Percentiles rank a stretch among this genome's conserved stretches.
Evolutionary conservation across 164 flowering plant genomes (phyloP).

Genomic region (Tetracentron sinense): DNA sequence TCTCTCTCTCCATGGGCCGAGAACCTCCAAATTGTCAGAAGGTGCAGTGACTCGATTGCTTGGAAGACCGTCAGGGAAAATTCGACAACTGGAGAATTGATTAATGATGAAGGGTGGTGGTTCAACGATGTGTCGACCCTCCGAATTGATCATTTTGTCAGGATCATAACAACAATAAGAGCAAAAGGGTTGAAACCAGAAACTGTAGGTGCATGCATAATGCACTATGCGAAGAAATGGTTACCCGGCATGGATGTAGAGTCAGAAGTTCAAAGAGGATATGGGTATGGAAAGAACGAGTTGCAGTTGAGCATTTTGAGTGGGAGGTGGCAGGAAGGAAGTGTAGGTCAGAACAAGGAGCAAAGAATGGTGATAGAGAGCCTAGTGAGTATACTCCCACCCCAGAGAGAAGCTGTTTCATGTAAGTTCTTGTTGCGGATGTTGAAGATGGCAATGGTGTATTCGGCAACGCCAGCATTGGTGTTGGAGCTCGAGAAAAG

Average conservation of each 20-base stretch:
- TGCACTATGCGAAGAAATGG: constrained; percentile 60
- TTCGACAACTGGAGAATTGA: constrained; percentile 18
- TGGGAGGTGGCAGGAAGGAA: constrained; percentile 34
- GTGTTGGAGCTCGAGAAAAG: constrained; percentile 79
- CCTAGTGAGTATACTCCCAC: constrained; percentile 69
- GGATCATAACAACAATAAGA: constrained; percentile 50
- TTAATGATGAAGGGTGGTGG: constrained; percentile 50
- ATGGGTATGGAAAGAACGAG: constrained; percentile 33
- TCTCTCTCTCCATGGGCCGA: constrained; percentile 89
- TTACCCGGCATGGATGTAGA: constrained; percentile 49
- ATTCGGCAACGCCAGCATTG: constrained; percentile 60
- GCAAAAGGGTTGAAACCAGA: constrained; percentile 58
- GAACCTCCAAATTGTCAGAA: constrained; percentile 72
- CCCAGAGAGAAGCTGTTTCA: constrained; percentile 55
- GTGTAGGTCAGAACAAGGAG: constrained; percentile 41
- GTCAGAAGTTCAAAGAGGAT: constrained; percentile 29
- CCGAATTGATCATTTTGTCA: constrained; percentile 62
- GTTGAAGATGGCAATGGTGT: constrained; percentile 63
- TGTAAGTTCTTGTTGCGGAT: constrained; percentile 66
- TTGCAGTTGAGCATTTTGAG: constrained; percentile 46
- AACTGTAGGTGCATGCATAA: constrained; percentile 53
- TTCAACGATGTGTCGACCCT: constrained; percentile 52
- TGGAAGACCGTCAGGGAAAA: constrained; percentile 43
- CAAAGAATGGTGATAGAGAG: constrained; percentile 62
- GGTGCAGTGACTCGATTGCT: constrained; percentile 79